Base-by-base conservation (phyloP, 331 rosid species). In the Saraca asoca region DNA sequence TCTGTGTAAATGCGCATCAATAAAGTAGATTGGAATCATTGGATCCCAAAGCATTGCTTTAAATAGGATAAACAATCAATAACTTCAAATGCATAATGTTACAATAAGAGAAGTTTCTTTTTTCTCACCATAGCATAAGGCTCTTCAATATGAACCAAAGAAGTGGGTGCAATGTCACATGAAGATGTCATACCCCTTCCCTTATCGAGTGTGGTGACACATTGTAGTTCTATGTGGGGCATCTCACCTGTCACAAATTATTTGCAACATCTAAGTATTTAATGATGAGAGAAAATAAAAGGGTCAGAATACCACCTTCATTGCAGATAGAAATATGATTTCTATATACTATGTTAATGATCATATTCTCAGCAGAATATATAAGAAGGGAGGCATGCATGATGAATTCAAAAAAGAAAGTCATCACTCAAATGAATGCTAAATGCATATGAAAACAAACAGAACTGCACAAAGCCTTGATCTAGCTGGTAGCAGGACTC, bases 91-190 rank as follows among this genome's bases (percentile, higher is more conserved):
- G 18, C 16, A 52, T 44, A 43, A 78, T 35, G 63, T 54, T 17
- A 71, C 19, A 24, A 24, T 24, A 24, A 59, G n/a, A 42, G 33
- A 9, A 46, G 37, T 51, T 3, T 14, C 16, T 33, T 55, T 53
- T 39, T 70, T 48, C 81, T 64, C 77, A 91, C 96, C 89, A 66
- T 57, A 12, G 91, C 95, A 75, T 81, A 86, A 54, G 96, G 96
- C 68, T 85, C 88, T 87, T 91, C 97, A 2, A 61, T 53, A 73
- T 91, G 92, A 58, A 88, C 82, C 81, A 85, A 81, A 75, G 92
- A 86, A 35, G 86, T 82, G 57, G 81, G 82, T 54, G 73, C 80
- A 80, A 88, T 78, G 75, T 80, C 85, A 73, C 79, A 55, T 5
- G 75, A 63, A 2, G 96, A 80, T 54, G 71, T 78, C 87, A 85